Evolutionary conservation across 2,329 filamentous ascomycete species (phyloP).

Genomic region (Epichloe coenophiala): DNA sequence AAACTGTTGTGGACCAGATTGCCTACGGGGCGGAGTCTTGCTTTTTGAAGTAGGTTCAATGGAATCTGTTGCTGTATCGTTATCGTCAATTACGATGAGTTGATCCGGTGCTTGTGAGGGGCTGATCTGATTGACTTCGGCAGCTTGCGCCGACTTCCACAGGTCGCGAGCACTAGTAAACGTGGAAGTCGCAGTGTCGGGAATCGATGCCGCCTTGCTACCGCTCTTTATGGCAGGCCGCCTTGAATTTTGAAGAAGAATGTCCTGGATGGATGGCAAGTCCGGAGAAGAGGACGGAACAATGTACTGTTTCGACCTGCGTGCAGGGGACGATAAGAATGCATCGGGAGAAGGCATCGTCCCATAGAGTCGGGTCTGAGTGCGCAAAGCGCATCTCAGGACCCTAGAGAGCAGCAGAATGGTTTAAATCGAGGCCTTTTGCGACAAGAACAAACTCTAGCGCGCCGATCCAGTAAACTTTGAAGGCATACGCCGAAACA

Average conservation of each 20-base stretch:
- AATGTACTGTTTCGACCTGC: slow-evolving; percentile 19
- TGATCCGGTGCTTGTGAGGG: neutral
- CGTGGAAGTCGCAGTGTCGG: slow-evolving; percentile 19
- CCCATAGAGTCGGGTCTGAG: slow-evolving; percentile 15
- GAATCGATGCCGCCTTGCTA: slow-evolving; percentile 23
- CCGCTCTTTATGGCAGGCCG: slow-evolving; percentile 22
- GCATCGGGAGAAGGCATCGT: slow-evolving; percentile 21
- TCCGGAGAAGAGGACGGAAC: slow-evolving; percentile 37
- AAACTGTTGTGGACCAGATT: neutral
- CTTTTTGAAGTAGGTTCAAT: neutral
- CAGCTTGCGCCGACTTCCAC: slow-evolving; percentile 19
- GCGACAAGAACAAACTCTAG: neutral
- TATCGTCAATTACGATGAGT: slow-evolving; percentile 1
- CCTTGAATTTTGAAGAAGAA: slow-evolving; percentile 25
- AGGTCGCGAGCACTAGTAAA: slow-evolving; percentile 31
- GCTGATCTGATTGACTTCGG: slow-evolving; percentile 1
- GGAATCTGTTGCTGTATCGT: slow-evolving; percentile 1
- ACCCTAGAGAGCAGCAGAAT: slow-evolving; percentile 17
- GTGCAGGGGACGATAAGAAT: slow-evolving; percentile 18
- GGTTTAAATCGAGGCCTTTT: neutral
- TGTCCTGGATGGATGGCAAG: slow-evolving; percentile 37
- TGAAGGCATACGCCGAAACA: neutral
- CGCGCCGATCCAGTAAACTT: neutral
- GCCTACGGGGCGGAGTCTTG: neutral
- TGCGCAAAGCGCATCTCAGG: slow-evolving; percentile 35